These are phyloP conservation scores for Kluyveromyces wickerhamii DNA, from an alignment of 805 yeast species.

Conservation along the genomic window DNA sequence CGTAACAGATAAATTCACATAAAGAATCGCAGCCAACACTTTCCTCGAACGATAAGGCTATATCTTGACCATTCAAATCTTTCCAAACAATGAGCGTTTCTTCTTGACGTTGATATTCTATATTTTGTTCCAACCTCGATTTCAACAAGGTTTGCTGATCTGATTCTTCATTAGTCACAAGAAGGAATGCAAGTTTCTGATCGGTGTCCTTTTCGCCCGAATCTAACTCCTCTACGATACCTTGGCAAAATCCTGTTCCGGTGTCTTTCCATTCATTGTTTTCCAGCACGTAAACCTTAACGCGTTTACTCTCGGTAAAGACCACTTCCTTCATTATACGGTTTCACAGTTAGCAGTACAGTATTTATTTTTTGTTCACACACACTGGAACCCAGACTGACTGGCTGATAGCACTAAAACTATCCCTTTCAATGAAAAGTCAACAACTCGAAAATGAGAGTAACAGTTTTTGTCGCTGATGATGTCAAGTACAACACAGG, in stretches of 20 bases:
- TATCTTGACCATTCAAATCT: constrained; percentile 55
- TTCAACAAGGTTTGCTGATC: constrained; percentile 51
- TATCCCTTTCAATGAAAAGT: too few species aligned
- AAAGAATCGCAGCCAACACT: constrained; percentile 78
- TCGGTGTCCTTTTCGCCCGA: constrained; percentile 9
- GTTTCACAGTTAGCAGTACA: too few species aligned
- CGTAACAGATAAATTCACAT: constrained; percentile 70
- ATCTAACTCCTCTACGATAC: constrained; percentile 37
- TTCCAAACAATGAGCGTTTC: constrained; percentile 95
- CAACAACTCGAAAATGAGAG: too few species aligned
- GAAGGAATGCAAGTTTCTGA: constrained; percentile 42
- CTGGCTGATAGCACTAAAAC: too few species aligned
- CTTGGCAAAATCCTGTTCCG: constrained; percentile 87
- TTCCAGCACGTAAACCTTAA: constrained; percentile 78
- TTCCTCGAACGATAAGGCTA: constrained; percentile 89
- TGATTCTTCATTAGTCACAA: constrained; percentile 66
- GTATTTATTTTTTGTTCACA: too few species aligned
- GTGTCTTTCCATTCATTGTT: constrained; percentile 85
- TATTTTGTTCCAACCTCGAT: constrained; percentile 61
- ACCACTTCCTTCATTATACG: constrained; percentile 8
- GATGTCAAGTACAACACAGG: too few species aligned
- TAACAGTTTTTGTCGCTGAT: too few species aligned
- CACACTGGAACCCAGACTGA: too few species aligned
- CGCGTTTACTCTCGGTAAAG: constrained; percentile 55
- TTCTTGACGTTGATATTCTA: constrained; percentile 87